Conservation (phyloP, 306 rosid species). For the Sicyos edulis region DNA sequence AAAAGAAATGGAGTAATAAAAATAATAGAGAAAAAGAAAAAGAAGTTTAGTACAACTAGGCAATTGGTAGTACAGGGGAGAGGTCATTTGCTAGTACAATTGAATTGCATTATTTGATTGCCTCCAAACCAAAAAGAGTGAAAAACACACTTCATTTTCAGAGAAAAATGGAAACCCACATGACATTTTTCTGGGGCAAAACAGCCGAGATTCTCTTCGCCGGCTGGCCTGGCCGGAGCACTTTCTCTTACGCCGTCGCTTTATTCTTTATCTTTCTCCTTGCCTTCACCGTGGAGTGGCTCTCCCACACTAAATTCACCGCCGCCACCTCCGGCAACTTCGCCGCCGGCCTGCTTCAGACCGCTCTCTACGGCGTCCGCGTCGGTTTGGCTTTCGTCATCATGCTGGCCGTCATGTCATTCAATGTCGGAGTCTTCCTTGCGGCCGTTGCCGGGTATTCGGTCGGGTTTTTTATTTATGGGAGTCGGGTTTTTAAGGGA, state of each 20-base stretch:
- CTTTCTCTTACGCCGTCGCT: conserved; percentile 44
- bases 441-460: conserved; percentile 62
- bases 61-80: not conserved
- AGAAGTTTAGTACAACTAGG: not conserved
- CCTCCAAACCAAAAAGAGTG: not conserved
- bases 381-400: conserved; percentile 56
- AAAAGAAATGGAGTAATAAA: not conserved
- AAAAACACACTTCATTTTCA: not conserved
- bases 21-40: too few species aligned
- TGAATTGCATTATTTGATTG: not conserved
- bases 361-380: conserved; percentile 38
- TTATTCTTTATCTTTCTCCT: conserved; percentile 45
- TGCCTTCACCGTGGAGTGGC: conserved; percentile 44
- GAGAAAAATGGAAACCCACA: conserved; percentile 52
- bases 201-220: conserved; percentile 43
- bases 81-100: not conserved
- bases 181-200: conserved; percentile 83
- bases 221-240: conserved; percentile 49
- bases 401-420: conserved; percentile 82
- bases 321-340: conserved; percentile 28
- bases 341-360: conserved; percentile 42
- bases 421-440: conserved; percentile 58
- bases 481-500: conserved; percentile 35
- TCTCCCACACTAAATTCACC: conserved; percentile 39
- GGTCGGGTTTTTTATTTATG: conserved; percentile 52